Evolutionary conservation across 2,329 filamentous ascomycete genomes (phyloP).

Genomic region (Colletotrichum lupini): DNA sequence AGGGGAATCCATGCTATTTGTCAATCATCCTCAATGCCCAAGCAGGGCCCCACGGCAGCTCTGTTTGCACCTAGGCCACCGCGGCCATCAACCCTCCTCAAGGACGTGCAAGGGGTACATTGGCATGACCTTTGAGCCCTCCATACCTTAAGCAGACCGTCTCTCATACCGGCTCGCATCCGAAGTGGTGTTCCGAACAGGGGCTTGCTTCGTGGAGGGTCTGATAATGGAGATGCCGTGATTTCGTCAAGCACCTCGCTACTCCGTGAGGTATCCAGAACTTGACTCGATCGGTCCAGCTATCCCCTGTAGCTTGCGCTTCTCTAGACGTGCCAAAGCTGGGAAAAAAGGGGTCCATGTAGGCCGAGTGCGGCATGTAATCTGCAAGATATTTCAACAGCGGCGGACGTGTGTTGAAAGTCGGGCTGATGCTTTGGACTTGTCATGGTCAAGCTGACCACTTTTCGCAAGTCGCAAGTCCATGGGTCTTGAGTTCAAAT

Average conservation of each 20-base stretch:
- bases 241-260: background rate
- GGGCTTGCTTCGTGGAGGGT: background rate
- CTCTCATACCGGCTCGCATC: constrained; percentile 9
- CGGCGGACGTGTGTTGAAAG: background rate
- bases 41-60: constrained; percentile 5
- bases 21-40: constrained; percentile 18
- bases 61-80: constrained; percentile 4
- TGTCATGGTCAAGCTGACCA: background rate
- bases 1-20: constrained; percentile 33
- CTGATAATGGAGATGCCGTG: background rate
- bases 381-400: background rate
- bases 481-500: background rate
- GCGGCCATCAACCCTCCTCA: background rate
- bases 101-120: constrained; percentile 7
- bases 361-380: background rate
- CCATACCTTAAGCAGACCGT: constrained; percentile 1
- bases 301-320: background rate
- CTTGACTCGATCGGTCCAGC: background rate
- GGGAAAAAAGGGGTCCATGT: background rate
- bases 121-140: constrained; percentile 13
- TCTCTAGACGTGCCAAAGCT: background rate
- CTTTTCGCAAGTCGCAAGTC: background rate
- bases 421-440: background rate
- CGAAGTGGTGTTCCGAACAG: constrained; percentile 2
- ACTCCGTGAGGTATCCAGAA: background rate